These are phyloP conservation scores for Cercospora sesami DNA, from an alignment of 2,329 filamentous ascomycete genomes.

Conservation along the genomic window DNA sequence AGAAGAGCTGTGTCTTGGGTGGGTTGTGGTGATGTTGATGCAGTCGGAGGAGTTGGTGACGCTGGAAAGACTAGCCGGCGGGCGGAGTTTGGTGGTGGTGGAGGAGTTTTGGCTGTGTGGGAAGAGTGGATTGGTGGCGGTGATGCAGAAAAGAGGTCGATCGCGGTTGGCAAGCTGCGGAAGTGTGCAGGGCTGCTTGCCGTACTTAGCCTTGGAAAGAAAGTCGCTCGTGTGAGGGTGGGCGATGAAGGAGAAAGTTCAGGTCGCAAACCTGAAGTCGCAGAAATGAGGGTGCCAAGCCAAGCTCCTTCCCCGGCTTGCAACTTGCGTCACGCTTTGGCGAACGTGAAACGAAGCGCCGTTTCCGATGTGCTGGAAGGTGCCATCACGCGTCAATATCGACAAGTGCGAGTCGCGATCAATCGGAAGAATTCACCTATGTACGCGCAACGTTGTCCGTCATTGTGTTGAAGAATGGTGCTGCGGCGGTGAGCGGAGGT, in stretches of 20 bases:
- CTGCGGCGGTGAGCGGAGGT: not conserved
- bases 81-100: not conserved
- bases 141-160: not conserved
- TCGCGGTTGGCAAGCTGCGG: not conserved
- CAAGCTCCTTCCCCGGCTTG: not conserved
- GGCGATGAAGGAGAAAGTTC: not conserved
- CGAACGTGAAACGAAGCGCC: not conserved
- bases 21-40: not conserved
- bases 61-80: not conserved
- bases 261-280: not conserved
- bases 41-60: not conserved
- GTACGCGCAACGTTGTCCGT: not conserved
- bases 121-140: not conserved
- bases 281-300: not conserved
- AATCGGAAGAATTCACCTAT: not conserved
- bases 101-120: not conserved
- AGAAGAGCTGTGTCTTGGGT: not conserved
- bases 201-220: not conserved
- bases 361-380: not conserved
- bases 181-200: not conserved
- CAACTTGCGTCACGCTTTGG: not conserved
- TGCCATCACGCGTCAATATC: not conserved
- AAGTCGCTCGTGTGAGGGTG: not conserved
- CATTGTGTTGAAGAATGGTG: not conserved
- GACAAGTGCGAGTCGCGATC: not conserved